Conservation (phyloP, 164 flowering plant species). For the Taxillus chinensis region DNA sequence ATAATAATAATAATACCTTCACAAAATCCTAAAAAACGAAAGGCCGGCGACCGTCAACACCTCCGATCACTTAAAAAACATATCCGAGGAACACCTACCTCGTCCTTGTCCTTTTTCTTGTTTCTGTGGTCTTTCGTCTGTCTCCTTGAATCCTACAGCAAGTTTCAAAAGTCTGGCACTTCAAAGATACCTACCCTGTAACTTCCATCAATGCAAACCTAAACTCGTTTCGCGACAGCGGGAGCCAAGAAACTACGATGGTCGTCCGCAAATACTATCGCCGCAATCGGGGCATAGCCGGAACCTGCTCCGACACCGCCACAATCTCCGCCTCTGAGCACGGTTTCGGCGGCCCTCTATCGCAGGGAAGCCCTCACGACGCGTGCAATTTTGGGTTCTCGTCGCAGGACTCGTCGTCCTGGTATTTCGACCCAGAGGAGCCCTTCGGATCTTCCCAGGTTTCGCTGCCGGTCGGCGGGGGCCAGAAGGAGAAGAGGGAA, state of each 20-base stretch:
- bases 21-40: no score
- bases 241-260: slow-evolving; percentile 24
- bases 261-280: slow-evolving; percentile 86
- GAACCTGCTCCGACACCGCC: slow-evolving; percentile 25
- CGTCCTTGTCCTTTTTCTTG: no score
- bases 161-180: no score
- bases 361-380: slow-evolving; percentile 46
- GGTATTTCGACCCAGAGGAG: slow-evolving; percentile 35
- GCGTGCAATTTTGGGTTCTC: slow-evolving; percentile 36
- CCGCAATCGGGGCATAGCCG: slow-evolving; percentile 38
- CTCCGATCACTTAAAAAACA: no score
- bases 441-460: slow-evolving; percentile 17
- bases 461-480: slow-evolving; percentile 8
- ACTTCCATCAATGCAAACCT: no score
- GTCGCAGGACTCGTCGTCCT: slow-evolving; percentile 58
- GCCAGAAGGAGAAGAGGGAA: slow-evolving; percentile 16
- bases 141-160: no score
- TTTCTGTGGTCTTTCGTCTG: no score
- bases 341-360: slow-evolving; percentile 22
- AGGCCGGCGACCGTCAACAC: no score
- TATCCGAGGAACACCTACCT: no score
- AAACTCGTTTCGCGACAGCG: no score
- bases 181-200: no score
- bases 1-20: no score
- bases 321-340: slow-evolving; percentile 1